Conservation (phyloP, 768 basidiomycete species). For the Phaeolepiota aurea region DNA sequence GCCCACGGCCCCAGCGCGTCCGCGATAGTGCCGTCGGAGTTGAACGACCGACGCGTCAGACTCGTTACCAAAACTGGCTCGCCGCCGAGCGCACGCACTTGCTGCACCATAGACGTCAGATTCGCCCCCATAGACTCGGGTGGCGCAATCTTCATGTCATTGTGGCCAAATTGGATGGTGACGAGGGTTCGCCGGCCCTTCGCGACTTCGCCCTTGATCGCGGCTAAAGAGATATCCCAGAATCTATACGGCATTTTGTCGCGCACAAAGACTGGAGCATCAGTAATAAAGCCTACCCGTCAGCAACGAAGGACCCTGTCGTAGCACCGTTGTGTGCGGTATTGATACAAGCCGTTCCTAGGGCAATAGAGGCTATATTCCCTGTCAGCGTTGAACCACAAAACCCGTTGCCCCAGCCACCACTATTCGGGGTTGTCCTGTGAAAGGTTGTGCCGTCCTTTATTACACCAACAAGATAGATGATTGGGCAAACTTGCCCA, state of each 20-base stretch:
- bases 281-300: constrained; percentile 16
- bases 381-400: constrained; percentile 23
- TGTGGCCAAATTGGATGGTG: constrained; percentile 36
- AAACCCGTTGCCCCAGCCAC: constrained; percentile 34
- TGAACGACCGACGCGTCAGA: constrained; percentile 28
- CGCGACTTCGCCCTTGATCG: constrained; percentile 24
- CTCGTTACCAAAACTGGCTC: constrained; percentile 33
- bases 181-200: constrained; percentile 25
- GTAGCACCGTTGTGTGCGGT: constrained; percentile 31
- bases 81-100: constrained; percentile 25
- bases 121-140: constrained; percentile 36
- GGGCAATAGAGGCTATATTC: constrained; percentile 22
- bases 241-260: constrained; percentile 7
- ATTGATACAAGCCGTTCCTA: constrained; percentile 28
- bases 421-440: constrained; percentile 25
- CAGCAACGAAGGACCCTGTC: constrained; percentile 29
- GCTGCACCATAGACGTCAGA: constrained; percentile 28
- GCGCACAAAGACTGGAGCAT: neutral
- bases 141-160: constrained; percentile 30
- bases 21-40: constrained; percentile 23
- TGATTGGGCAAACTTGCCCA: constrained; percentile 15
- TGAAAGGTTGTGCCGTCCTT: neutral
- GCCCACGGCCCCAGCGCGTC: constrained; percentile 30
- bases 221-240: constrained; percentile 24
- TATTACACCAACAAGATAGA: too few species aligned